Evolutionary conservation across 2,329 filamentous ascomycete genomes (phyloP).

Genomic region (Lachnellula hyalina): DNA sequence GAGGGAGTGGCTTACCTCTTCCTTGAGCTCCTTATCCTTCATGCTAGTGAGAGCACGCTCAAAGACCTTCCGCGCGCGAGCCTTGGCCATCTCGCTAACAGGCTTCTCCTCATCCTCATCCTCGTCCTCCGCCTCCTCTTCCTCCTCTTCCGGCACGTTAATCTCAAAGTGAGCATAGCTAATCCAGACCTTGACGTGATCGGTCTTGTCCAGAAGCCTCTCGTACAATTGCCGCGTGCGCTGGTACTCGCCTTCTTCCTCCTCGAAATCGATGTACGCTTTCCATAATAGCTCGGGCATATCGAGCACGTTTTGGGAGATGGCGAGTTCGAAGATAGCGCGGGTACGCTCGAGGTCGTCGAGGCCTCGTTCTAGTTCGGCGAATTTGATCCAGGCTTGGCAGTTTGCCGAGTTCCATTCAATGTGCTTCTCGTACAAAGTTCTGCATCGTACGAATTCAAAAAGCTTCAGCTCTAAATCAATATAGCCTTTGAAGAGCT

Average conservation of each 20-base stretch:
- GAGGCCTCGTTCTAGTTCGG: slow-evolving; percentile 84
- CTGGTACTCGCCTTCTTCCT: slow-evolving; percentile 89
- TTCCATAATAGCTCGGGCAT: slow-evolving; percentile 99
- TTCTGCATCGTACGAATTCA: slow-evolving; percentile 87
- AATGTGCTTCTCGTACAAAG: slow-evolving; percentile 88
- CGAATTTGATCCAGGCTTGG: slow-evolving; percentile 94
- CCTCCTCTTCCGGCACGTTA: slow-evolving; percentile 73
- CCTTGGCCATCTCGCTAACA: slow-evolving; percentile 79
- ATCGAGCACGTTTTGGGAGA: slow-evolving; percentile 76
- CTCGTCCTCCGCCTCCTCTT: slow-evolving; percentile 55
- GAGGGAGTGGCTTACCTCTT: slow-evolving; percentile 51
- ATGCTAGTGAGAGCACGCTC: slow-evolving; percentile 78
- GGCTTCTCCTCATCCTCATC: slow-evolving; percentile 52
- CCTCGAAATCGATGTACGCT: slow-evolving; percentile 97
- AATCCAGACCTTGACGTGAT: slow-evolving; percentile 99
- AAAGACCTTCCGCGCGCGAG: slow-evolving; percentile 76
- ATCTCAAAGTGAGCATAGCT: slow-evolving; percentile 98
- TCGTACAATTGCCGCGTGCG: slow-evolving; percentile 80
- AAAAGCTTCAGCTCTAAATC: slow-evolving; percentile 89
- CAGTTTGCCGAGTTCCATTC: slow-evolving; percentile 87
- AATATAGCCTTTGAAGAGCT: slow-evolving; percentile 88
- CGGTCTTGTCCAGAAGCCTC: slow-evolving; percentile 86
- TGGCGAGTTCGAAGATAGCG: slow-evolving; percentile 87
- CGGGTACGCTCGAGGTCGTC: slow-evolving; percentile 84
- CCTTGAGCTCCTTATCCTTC: slow-evolving; percentile 85